These are phyloP conservation scores for Paraconiothyrium brasiliense DNA, from an alignment of 2,329 filamentous ascomycete species.

Conservation along the genomic window DNA sequence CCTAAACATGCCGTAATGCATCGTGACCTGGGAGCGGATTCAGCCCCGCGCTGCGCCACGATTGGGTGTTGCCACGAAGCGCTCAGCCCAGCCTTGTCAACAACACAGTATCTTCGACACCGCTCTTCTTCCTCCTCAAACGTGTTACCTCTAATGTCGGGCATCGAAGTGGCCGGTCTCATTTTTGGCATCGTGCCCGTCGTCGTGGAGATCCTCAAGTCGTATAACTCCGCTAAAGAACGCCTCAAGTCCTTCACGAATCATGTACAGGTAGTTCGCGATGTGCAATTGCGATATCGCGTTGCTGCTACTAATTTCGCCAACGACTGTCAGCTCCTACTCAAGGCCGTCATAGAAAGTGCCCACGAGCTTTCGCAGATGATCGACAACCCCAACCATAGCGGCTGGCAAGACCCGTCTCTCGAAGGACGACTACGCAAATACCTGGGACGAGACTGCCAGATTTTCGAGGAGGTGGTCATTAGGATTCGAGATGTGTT, in stretches of 20 bases:
- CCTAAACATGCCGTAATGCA: not conserved
- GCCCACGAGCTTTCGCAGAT: constrained; percentile 15
- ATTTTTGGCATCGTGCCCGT: constrained; percentile 21
- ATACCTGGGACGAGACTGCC: constrained; percentile 16
- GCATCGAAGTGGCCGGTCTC: constrained; percentile 21
- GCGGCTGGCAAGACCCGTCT: constrained; percentile 10
- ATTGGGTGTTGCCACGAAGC: not conserved
- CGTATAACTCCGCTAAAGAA: constrained; percentile 15
- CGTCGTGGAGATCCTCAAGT: constrained; percentile 22
- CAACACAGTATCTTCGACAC: not conserved
- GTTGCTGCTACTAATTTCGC: constrained; percentile 20
- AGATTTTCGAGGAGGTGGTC: constrained; percentile 18
- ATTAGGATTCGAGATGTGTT: constrained; percentile 21
- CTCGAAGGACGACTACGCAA: constrained; percentile 14
- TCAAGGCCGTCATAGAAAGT: constrained; percentile 14
- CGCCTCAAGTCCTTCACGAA: constrained; percentile 16
- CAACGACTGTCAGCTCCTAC: constrained; percentile 19
- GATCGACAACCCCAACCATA: constrained; percentile 12
- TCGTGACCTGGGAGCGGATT: not conserved
- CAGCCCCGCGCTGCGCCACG: constrained; percentile 16
- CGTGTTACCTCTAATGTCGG: constrained; percentile 14
- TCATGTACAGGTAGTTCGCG: constrained; percentile 13
- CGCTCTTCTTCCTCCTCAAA: not conserved
- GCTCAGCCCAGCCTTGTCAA: not conserved
- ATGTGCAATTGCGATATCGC: constrained; percentile 19